Base-by-base conservation (phyloP, 2,329 filamentous ascomycete genomes). In the Aspergillus neotritici region DNA sequence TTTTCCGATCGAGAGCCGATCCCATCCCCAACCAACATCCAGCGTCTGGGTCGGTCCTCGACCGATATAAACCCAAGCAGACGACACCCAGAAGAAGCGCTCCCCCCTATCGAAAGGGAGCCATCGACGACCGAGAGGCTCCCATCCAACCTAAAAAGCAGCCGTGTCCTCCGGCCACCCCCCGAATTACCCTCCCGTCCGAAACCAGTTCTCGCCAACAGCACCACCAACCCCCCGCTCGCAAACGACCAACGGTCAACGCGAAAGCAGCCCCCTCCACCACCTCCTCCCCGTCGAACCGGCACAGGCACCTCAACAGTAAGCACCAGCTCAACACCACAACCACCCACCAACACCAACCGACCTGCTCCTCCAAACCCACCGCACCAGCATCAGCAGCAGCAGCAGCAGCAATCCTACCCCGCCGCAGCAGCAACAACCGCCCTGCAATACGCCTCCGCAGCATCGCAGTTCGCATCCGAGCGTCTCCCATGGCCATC, bases 401-500 rank as follows among this genome's bases (percentile, higher is more conserved):
- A 48, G 13, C 53, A 56, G 37, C 54, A 48, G 13, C 53, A 56
- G 37, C 54, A 52, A 36, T 55, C 55, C 16, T 61, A 61, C 37
- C 57, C 61, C 3, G 50, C 46, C 5, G 49, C 46, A 5, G 39
- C 43, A 14, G 47, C 50, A 15, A 37, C 46, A 10, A 30, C 55
- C 4, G 55, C 60, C 21, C 21, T 25, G 21, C 21, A 25, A 25
- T 25, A 25, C 4, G 55, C 58, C 21, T 51, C 56, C 31, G 51
- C 60, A 9, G 58, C 62, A 9, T 47, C 58, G 4, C 54, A 62
- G 25, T 64, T 61, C 47, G 60, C 61, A n/a, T 62, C 56, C 6
- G 58, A 58, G 5, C 52, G 55, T 12, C 52, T 62, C 8, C 53
- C 51, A 13, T 43, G 56, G 36, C 52, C 55, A 12, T 41, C 54